Base-by-base conservation (phyloP, 2,329 filamentous ascomycete genomes). In the Chaetomiaceae sp. region DNA sequence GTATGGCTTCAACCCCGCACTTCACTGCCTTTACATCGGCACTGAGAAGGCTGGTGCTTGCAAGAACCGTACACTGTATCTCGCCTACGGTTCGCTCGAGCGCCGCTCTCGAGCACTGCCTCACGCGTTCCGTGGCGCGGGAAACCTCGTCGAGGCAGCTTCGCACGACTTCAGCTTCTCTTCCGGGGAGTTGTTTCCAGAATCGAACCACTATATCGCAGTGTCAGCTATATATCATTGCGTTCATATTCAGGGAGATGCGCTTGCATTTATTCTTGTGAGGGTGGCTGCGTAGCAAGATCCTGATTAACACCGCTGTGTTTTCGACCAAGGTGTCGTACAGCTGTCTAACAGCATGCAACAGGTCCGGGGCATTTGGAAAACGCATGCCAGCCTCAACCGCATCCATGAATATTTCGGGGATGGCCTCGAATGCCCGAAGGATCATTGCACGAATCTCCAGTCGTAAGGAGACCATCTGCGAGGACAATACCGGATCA, bases 381-480 rank as follows among this genome's bases (percentile, higher is more conserved):
- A 46, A 46, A 9, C 44, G 32, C 30, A 46, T 36, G 21, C 32
- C 32, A 5, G 44, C 44, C 18, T 46, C 11, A 11, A 46, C 44
- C 14, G 44, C 44, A 2, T 46, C 44, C 2, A 37, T 6, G 9
- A 46, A 46, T 5, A 32, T 46, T 8, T 46, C 32, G 5, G 44
- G 44, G 20, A 46, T 46, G 14, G 14, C 32, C 32, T 46, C 44
- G 27, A 46, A 46, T n/a, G 33, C 44, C 18, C 16, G 16, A 14
- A 46, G 44, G 44, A 46, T 46, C 33, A 25, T 46, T 16, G 44
- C 33, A 4, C 44, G 44, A 8, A 32, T 37, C n/a, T 46, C 44
- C 9, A 46, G 6, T 8, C 44, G 44, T n/a, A 46, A 27, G 21
- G 44, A 10, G 8, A 46, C 32, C 44, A 46, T 37, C 44, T 46